Conservation (phyloP, 2,329 filamentous ascomycete species). For the Aspergillus sp. region DNA sequence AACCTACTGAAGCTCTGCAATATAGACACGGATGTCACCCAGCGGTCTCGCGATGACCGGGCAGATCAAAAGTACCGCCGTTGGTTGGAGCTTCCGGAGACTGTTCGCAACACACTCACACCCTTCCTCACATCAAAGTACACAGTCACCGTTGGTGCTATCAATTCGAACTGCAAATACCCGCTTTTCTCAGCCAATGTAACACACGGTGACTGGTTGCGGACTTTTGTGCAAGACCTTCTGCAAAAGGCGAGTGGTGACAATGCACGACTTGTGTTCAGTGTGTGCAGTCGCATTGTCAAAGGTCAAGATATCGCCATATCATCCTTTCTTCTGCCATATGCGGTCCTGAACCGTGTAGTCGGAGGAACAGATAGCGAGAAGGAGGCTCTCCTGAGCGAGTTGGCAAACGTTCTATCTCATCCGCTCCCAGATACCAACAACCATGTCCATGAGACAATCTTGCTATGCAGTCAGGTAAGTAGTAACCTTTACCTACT, state of each 20-base stretch:
- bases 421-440: slow-evolving; percentile 54
- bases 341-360: slow-evolving; percentile 78
- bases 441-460: slow-evolving; percentile 66
- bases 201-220: slow-evolving; percentile 77
- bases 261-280: slow-evolving; percentile 75
- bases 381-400: slow-evolving; percentile 63
- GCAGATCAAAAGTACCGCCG: slow-evolving; percentile 64
- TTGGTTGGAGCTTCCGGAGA: slow-evolving; percentile 76
- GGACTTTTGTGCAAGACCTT: slow-evolving; percentile 75
- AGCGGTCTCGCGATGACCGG: slow-evolving; percentile 53
- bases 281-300: slow-evolving; percentile 76
- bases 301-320: slow-evolving; percentile 82
- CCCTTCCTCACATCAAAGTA: slow-evolving; percentile 88
- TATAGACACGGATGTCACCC: slow-evolving; percentile 58
- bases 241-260: slow-evolving; percentile 72
- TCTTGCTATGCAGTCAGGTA: slow-evolving; percentile 85
- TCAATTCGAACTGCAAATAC: slow-evolving; percentile 60
- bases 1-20: slow-evolving; percentile 77
- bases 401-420: slow-evolving; percentile 72
- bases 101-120: slow-evolving; percentile 74
- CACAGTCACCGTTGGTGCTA: slow-evolving; percentile 61
- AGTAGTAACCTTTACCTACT: slow-evolving; percentile 20
- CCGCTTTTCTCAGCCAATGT: slow-evolving; percentile 71
- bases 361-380: slow-evolving; percentile 67
- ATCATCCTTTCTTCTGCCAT: slow-evolving; percentile 84